phyloP scores from a whole-genome alignment of 73 alveolate species.

The Paramecium caudatum region DNA sequence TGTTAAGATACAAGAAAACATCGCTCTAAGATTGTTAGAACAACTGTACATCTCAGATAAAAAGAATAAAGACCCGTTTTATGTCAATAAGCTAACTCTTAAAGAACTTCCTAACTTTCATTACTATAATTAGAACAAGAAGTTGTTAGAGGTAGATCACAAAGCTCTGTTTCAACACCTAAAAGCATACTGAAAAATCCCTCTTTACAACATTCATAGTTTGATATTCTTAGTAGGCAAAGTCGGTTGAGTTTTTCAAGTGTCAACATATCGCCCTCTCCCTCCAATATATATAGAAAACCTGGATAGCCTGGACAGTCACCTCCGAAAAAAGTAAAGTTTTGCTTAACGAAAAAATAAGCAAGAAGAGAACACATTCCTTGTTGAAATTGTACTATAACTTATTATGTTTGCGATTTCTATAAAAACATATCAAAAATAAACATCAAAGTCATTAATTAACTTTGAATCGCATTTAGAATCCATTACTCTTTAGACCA shows the following conservation, averaged over 20 bases:
- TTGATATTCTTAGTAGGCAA: slow-evolving; percentile 11
- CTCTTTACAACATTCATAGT: neutral
- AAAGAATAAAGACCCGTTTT: no score
- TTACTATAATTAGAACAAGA: slow-evolving; percentile 23
- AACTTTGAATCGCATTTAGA: neutral
- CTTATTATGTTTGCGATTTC: no score
- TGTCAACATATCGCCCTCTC: no score
- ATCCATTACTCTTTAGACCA: neutral
- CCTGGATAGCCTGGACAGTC: no score
- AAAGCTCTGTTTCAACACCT: slow-evolving; percentile 44
- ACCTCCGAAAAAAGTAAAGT: slow-evolving; percentile 43
- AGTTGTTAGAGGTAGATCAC: slow-evolving; percentile 13
- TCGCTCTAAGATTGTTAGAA: slow-evolving; percentile 9
- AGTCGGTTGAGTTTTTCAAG: no score
- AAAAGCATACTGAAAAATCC: slow-evolving; percentile 55
- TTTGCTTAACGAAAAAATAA: slow-evolving; percentile 50
- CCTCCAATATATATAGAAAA: no score
- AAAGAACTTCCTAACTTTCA: slow-evolving; percentile 18
- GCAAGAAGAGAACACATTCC: slow-evolving; percentile 56
- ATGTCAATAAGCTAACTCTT: slow-evolving; percentile 14
- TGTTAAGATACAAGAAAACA: neutral
- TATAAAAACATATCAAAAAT: no score
- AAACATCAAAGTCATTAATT: slow-evolving; percentile 22
- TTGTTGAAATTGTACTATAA: slow-evolving; percentile 35
- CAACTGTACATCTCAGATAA: no score